Percentiles rank a stretch among this genome's conserved stretches.
Conservation (phyloP, 805 yeast genomes). For the Cyberlindnera meyerae region DNA sequence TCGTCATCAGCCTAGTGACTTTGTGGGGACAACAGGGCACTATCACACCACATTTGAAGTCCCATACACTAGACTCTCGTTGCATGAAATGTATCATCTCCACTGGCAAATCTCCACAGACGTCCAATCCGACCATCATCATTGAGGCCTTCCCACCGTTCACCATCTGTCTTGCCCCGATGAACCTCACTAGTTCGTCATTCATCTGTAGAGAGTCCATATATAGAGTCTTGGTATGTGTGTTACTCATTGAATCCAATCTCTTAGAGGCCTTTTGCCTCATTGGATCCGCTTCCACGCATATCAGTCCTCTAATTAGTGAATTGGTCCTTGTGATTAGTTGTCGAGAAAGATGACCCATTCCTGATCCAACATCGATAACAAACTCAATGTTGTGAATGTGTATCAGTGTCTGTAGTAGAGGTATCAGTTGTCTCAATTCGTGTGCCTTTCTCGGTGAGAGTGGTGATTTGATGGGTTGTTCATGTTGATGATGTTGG, state of each 20-base stretch:
- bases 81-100: background rate
- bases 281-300: slow-evolving; percentile 5
- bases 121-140: slow-evolving; percentile 15
- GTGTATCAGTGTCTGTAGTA: background rate
- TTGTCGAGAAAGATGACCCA: slow-evolving; percentile 7
- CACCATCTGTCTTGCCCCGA: slow-evolving; percentile 3
- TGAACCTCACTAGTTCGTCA: background rate
- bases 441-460: slow-evolving; percentile 16
- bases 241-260: slow-evolving; percentile 4
- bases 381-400: slow-evolving; percentile 8
- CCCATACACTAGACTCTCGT: background rate
- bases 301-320: slow-evolving; percentile 1
- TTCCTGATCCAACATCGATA: slow-evolving; percentile 16
- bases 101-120: slow-evolving; percentile 12
- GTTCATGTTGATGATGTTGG: background rate
- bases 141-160: slow-evolving; percentile 5
- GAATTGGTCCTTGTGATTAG: background rate
- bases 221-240: background rate
- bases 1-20: slow-evolving; percentile 4
- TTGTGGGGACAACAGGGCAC: slow-evolving; percentile 17
- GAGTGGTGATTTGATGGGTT: slow-evolving; percentile 1
- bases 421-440: slow-evolving; percentile 5
- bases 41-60: slow-evolving; percentile 7
- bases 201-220: background rate
- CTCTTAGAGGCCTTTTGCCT: slow-evolving; percentile 1